Evolutionary conservation across 1,139 yeast genomes (phyloP).

Genomic region (Taphrina pruni): DNA sequence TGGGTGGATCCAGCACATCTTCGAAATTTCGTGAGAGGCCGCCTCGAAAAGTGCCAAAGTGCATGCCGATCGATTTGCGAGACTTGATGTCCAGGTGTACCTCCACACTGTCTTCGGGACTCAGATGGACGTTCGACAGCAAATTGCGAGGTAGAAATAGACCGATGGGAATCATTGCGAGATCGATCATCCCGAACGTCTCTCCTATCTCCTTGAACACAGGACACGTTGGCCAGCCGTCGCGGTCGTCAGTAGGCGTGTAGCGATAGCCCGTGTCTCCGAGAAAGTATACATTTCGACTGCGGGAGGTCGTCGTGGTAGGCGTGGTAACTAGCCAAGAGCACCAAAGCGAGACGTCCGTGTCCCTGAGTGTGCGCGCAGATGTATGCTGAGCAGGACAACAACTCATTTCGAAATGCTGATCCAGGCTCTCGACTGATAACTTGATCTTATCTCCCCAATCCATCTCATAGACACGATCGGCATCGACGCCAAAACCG

Average conservation of each 20-base stretch:
- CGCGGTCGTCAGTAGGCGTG: constrained; percentile 52
- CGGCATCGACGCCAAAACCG: constrained; percentile 55
- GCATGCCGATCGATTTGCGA: constrained; percentile 77
- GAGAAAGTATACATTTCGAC: constrained; percentile 42
- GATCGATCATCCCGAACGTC: constrained; percentile 59
- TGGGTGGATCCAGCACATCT: constrained; percentile 74
- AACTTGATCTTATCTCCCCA: constrained; percentile 79
- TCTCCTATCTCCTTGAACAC: constrained; percentile 65
- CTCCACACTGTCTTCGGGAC: constrained; percentile 75
- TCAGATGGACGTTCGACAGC: constrained; percentile 79
- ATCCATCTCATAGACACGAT: constrained; percentile 66
- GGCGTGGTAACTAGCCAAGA: constrained; percentile 43
- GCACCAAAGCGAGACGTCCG: constrained; percentile 78
- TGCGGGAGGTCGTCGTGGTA: constrained; percentile 10
- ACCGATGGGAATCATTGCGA: constrained; percentile 88
- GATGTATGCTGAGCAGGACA: constrained; percentile 99
- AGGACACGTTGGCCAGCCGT: constrained; percentile 44
- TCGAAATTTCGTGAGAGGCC: constrained; percentile 75
- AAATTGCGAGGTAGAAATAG: constrained; percentile 97
- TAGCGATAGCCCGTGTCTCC: constrained; percentile 86
- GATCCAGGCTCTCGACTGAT: constrained; percentile 22
- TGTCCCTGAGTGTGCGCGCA: constrained; percentile 75
- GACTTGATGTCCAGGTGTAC: constrained; percentile 70
- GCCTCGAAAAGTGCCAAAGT: constrained; percentile 83
- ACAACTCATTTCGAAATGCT: constrained; percentile 39